phyloP scores from a whole-genome alignment of 208 protist species.

The Trypanosoma scelopori region DNA sequence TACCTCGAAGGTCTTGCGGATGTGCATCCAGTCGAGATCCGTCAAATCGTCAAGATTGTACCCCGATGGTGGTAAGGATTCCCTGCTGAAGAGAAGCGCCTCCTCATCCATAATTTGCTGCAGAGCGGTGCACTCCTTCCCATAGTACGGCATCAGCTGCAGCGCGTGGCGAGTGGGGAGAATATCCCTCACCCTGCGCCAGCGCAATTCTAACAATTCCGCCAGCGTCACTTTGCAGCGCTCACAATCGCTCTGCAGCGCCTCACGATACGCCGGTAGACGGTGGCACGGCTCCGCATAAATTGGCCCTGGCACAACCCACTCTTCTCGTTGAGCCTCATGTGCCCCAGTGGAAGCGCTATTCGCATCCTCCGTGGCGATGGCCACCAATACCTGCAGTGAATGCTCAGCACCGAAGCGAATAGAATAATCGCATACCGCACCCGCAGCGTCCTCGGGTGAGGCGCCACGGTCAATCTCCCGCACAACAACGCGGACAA shows the following conservation, averaged over 20 bases:
- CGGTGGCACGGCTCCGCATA: slow-evolving; percentile 60
- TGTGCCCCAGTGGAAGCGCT: neutral
- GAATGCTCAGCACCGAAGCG: slow-evolving; percentile 72
- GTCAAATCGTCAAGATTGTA: slow-evolving; percentile 2
- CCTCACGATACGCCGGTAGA: slow-evolving; percentile 33
- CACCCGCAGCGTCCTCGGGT: slow-evolving; percentile 56
- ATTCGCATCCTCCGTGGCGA: slow-evolving; percentile 28
- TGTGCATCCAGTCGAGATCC: slow-evolving; percentile 1
- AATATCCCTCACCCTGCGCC: slow-evolving; percentile 48
- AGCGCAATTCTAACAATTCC: slow-evolving; percentile 59
- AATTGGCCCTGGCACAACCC: slow-evolving; percentile 65
- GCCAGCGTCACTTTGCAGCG: slow-evolving; percentile 49
- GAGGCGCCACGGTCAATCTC: slow-evolving; percentile 36
- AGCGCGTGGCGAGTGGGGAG: slow-evolving; percentile 49
- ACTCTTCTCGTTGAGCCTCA: slow-evolving; percentile 29
- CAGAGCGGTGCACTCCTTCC: slow-evolving; percentile 60
- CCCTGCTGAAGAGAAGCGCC: slow-evolving; percentile 54
- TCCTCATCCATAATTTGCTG: slow-evolving; percentile 84
- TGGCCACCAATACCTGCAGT: slow-evolving; percentile 74
- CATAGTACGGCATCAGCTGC: slow-evolving; percentile 50
- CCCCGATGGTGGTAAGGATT: slow-evolving; percentile 11
- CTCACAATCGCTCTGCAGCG: slow-evolving; percentile 56
- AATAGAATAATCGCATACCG: slow-evolving; percentile 77
- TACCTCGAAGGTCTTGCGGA: slow-evolving; percentile 14
- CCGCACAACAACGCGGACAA: slow-evolving; percentile 61